Conservation (phyloP, 2,329 filamentous ascomycete species). For the Diaporthe amygdali region DNA sequence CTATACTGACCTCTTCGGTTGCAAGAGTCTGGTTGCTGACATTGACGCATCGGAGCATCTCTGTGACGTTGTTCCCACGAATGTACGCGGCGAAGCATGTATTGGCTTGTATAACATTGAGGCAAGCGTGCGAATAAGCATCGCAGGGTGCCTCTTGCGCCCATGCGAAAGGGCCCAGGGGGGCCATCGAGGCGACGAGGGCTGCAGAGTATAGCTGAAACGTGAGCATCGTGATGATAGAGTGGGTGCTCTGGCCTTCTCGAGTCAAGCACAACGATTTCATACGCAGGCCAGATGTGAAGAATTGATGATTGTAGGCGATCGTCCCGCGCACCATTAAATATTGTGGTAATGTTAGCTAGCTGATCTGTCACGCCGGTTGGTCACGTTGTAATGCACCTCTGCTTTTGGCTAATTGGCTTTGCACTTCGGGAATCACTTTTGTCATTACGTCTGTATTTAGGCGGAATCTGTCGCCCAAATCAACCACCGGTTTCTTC, state of each 20-base stretch:
- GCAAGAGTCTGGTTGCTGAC: not conserved
- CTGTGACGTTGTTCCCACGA: not conserved
- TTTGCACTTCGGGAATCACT: not conserved
- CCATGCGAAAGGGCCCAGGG: not conserved
- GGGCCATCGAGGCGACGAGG: not conserved
- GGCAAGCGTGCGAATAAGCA: not conserved
- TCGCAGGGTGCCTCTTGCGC: not conserved
- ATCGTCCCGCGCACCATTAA: not conserved
- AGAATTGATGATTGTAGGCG: fast-evolving
- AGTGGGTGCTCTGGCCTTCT: too few species aligned
- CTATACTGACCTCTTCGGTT: not conserved
- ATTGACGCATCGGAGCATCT: not conserved
- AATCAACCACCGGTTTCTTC: not conserved
- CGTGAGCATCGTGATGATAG: not conserved
- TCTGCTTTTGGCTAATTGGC: not conserved
- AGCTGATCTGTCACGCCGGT: not conserved
- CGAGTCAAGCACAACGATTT: not conserved
- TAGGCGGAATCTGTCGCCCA: not conserved
- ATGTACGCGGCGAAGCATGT: not conserved
- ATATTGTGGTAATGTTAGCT: not conserved
- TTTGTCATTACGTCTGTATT: not conserved
- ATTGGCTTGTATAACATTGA: not conserved
- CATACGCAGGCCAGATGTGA: not conserved
- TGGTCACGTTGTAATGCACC: not conserved
- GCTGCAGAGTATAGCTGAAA: not conserved